Base-by-base conservation (phyloP, 2,329 filamentous ascomycete species). In the Aureobasidium subglaciale region DNA sequence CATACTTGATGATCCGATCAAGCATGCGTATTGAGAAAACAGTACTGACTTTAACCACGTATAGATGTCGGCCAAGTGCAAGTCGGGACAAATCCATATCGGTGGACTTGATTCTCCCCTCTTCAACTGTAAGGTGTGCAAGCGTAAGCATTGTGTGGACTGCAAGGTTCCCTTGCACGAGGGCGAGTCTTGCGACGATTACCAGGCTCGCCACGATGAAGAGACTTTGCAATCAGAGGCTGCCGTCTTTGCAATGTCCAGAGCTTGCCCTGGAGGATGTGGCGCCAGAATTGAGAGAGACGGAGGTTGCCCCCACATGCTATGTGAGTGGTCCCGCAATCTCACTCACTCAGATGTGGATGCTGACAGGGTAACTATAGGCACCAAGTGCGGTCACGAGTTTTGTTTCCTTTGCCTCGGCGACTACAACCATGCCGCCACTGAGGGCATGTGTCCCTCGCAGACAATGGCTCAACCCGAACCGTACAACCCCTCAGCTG, bases 141-240 rank as follows among this genome's bases (percentile, higher is more conserved):
- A 63, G 10, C 58, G 59, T 6, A 58, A 61, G 49, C 63, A 65
- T 11, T 70, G 67, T 59, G 63, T 66, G 2, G 25, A 56, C 1
- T 68, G 66, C 59, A 63, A 68, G 22, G 57, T 61, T 3, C 63
- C 64, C 3, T 67, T 61, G 61, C 67, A 70, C 52, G 59, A 62
- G 9, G 62, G 62, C 32, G 64, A 68, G 49, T 65, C 61, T 7
- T 70, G 68, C 59, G 56, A 54, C 9, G 11, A 48, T 7, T 35
- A 48, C 20, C 29, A 34, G 30, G 43, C 43, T 15, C 43, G 43
- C 13, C 43, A 48, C 8, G 30, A 48, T 9, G 13, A 34, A 1
- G 43, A 35, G 11, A 48, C 16, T 30, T 16, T 63, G 3, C 32
- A 25, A 38, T 56, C 59, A 4, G 35, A 64, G 18, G 50, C 46